These are phyloP conservation scores for Exophiala aquamarina DNA, from an alignment of 2,329 filamentous ascomycete species.

Conservation along the genomic window DNA sequence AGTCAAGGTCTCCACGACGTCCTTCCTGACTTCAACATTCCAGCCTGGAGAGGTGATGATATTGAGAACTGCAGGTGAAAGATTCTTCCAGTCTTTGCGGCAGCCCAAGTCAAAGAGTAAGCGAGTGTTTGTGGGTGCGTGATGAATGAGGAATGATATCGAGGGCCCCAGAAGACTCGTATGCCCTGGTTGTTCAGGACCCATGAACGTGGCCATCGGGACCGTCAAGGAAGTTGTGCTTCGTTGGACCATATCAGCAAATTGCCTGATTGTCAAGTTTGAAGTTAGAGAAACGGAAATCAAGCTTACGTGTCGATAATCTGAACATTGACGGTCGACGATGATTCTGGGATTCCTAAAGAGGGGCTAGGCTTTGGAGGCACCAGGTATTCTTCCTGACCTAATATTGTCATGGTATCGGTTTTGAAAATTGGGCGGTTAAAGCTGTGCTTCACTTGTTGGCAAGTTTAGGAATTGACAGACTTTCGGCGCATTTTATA, in stretches of 20 bases:
- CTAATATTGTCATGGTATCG: no score
- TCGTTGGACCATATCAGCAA: no score
- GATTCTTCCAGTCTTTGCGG: constrained; percentile 28
- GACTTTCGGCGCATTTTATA: no score
- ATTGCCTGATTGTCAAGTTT: no score
- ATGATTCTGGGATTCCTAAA: no score
- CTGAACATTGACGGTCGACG: constrained; percentile 3
- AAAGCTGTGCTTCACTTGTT: no score
- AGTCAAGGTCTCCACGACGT: constrained; percentile 30
- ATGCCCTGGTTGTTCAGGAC: constrained; percentile 32
- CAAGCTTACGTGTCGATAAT: constrained; percentile 3
- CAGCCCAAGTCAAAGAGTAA: constrained; percentile 28
- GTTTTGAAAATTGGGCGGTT: no score
- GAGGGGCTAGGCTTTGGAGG: no score
- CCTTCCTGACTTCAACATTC: constrained; percentile 24
- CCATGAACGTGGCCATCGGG: constrained; percentile 7
- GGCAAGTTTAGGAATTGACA: no score
- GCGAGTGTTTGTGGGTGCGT: constrained; percentile 6
- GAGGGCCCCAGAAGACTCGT: constrained; percentile 24
- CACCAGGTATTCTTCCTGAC: no score
- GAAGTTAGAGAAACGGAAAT: no score
- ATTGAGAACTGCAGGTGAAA: constrained; percentile 10
- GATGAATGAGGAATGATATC: constrained; percentile 26
- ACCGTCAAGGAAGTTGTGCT: no score
- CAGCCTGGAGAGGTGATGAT: constrained; percentile 4